These are phyloP conservation scores for Chaetoscypha palmicola DNA, from an alignment of 2,329 filamentous ascomycete genomes.

Conservation along the genomic window DNA sequence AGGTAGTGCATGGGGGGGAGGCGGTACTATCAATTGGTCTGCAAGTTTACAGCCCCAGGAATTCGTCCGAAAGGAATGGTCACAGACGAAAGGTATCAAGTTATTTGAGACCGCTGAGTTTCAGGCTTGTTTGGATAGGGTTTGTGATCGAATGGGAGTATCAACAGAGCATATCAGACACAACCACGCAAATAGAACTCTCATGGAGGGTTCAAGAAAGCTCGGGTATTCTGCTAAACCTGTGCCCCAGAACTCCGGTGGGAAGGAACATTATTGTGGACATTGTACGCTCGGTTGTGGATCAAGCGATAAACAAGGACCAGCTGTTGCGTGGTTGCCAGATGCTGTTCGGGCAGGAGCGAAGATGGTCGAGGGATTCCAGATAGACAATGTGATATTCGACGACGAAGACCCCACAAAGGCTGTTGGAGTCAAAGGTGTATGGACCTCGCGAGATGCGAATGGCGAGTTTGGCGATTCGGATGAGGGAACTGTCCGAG, in stretches of 20 bases:
- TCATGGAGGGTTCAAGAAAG: slow-evolving; percentile 69
- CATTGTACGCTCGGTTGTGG: slow-evolving; percentile 55
- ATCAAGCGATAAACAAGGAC: slow-evolving; percentile 69
- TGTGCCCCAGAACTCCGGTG: slow-evolving; percentile 74
- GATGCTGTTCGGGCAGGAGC: slow-evolving; percentile 73
- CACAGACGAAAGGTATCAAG: slow-evolving; percentile 52
- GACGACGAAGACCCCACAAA: slow-evolving; percentile 41
- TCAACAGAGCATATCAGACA: slow-evolving; percentile 59
- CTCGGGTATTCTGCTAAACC: slow-evolving; percentile 63
- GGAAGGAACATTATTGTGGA: slow-evolving; percentile 67
- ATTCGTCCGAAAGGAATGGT: slow-evolving; percentile 77
- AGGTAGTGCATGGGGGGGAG: slow-evolving; percentile 74
- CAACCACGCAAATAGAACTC: slow-evolving; percentile 61
- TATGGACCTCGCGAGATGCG: slow-evolving; percentile 66
- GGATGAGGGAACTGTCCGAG: slow-evolving; percentile 44
- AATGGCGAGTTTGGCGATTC: slow-evolving; percentile 45
- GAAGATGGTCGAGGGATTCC: slow-evolving; percentile 76
- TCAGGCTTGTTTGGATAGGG: slow-evolving; percentile 71
- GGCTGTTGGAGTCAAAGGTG: slow-evolving; percentile 65
- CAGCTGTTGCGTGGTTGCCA: slow-evolving; percentile 68
- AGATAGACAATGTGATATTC: slow-evolving; percentile 65
- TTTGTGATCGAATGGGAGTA: slow-evolving; percentile 74
- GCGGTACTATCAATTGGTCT: slow-evolving; percentile 66
- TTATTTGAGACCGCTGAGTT: slow-evolving; percentile 70
- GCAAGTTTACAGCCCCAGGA: slow-evolving; percentile 60